Base-by-base conservation (phyloP, 2,329 filamentous ascomycete species). In the Bimuria novae-zelandiae region DNA sequence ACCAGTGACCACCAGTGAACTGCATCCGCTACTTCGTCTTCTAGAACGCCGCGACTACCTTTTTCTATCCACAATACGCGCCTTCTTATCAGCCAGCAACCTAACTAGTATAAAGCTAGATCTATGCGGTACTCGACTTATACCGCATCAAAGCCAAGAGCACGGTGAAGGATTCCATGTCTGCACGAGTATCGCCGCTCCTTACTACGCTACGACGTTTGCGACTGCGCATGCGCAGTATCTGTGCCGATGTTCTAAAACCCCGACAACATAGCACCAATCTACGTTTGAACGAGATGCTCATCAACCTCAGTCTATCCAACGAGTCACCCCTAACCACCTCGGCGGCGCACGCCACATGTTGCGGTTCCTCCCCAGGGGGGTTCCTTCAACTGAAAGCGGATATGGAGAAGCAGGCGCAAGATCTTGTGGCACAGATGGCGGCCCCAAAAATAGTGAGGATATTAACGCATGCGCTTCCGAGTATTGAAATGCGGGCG, bases 161-260 rank as follows among this genome's bases (percentile, higher is more conserved):
- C 41, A 56, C 22, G 22, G 40, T 45, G 49, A 60, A 56, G 51
- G 16, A 51, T 36, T 45, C 37, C 57, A 64, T 54, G 12, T 58
- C 64, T 82, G 7, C 78, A 80, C 53, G 71, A 79, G 46, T 80
- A 80, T 53, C 75, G 76, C 51, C 68, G 61, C 76, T 25, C 78
- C 77, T 11, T 57, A 62, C 4, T 54, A 60, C n/a, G 75, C 79
- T 16, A 74, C 71, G 3, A 54, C 57, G 1, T 50, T 58, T 64
- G 40, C 59, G 57, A 56, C 48, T 63, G 45, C 56, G 59, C 45
- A 58, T 63, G 57, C 57, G 50, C 49, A 51, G 27, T 52, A 60
- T 62, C 48, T 64, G 61, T 54, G 23, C 57, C 14, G 55, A 60
- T 57, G 52, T 55, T 55, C 47, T 64, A 45, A 64, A 58, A 57